Evolutionary conservation across 305 asterid genomes (phyloP).

Genomic region (Rubia occidens): DNA sequence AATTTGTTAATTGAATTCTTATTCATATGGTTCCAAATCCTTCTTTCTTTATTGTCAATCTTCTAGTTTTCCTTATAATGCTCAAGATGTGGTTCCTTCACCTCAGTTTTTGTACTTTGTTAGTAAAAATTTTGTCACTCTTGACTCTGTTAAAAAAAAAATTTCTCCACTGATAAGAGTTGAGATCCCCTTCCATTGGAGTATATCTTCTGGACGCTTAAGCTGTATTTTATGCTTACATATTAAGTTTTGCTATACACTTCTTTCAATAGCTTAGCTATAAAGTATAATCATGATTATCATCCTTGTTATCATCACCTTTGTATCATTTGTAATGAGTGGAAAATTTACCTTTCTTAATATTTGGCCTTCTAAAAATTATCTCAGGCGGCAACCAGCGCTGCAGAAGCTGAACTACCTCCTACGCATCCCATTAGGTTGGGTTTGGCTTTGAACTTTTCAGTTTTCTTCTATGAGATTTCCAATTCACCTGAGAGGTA

Average conservation of each 20-base stretch:
- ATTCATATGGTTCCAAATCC: constrained; percentile 2
- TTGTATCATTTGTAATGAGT: neutral
- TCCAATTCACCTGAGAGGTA: constrained; percentile 83
- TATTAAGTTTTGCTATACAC: neutral
- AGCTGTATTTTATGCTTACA: neutral
- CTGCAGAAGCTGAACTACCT: constrained; percentile 67
- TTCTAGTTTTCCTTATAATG: neutral
- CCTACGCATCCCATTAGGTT: constrained; percentile 87
- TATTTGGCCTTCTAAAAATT: constrained; percentile 3
- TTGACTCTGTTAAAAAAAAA: no score
- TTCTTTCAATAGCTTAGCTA: neutral
- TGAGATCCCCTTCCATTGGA: neutral
- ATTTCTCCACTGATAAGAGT: neutral
- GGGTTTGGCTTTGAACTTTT: constrained; percentile 91
- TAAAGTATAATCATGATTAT: neutral
- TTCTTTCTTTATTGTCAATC: neutral
- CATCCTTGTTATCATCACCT: neutral
- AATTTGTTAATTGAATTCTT: neutral
- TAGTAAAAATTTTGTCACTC: neutral
- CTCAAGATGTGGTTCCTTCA: neutral
- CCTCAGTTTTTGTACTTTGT: neutral
- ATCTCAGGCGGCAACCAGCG: constrained; percentile 46
- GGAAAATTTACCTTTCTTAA: neutral
- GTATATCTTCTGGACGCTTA: neutral
- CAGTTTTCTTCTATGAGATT: constrained; percentile 87